Conservation (phyloP, 2,329 filamentous ascomycete genomes). For the Talaromyces sp. region DNA sequence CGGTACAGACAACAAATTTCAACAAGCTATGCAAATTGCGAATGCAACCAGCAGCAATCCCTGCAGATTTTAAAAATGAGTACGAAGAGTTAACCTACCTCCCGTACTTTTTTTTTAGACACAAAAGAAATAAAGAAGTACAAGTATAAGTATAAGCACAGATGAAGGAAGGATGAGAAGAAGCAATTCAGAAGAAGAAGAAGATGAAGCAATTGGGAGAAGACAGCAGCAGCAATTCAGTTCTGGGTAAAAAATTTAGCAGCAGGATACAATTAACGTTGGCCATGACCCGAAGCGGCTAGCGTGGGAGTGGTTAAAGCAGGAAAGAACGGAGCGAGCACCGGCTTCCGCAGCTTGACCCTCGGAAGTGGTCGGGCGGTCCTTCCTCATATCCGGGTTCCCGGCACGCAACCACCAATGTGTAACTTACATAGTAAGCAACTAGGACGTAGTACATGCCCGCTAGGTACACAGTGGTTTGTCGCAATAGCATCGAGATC, state of each 20-base stretch:
- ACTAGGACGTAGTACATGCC: background rate
- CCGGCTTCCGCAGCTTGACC: slow-evolving; percentile 13
- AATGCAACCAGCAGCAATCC: slow-evolving; percentile 8
- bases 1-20: background rate
- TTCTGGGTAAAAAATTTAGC: slow-evolving; percentile 32
- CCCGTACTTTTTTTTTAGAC: background rate
- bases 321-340: background rate
- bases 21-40: slow-evolving; percentile 14
- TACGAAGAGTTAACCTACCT: slow-evolving; percentile 18
- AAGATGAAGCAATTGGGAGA: slow-evolving; percentile 18
- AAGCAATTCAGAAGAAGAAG: slow-evolving; percentile 13
- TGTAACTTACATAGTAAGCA: no score
- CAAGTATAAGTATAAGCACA: background rate
- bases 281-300: slow-evolving; percentile 1
- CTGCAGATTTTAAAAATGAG: slow-evolving; percentile 14
- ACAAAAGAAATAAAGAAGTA: slow-evolving; percentile 20
- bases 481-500: background rate
- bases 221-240: slow-evolving; percentile 24
- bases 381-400: slow-evolving; percentile 10
- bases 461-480: no score
- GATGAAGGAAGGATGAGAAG: slow-evolving; percentile 3
- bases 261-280: slow-evolving; percentile 24
- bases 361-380: slow-evolving; percentile 39
- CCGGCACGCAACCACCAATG: no score
- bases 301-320: background rate